Base-by-base conservation (phyloP, 805 yeast species). In the Saturnispora ahearnii region DNA sequence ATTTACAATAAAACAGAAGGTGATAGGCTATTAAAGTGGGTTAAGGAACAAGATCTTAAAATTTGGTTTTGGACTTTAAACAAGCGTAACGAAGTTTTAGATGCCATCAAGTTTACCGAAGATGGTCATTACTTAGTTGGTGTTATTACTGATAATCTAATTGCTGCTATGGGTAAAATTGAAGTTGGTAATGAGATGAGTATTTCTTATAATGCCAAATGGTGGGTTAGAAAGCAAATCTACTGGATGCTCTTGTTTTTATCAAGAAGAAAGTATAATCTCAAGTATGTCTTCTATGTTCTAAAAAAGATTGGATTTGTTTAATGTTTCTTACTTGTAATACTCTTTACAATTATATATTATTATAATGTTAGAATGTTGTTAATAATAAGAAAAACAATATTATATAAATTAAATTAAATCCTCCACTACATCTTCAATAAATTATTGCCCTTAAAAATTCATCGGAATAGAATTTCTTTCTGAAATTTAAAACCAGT, bases 41-140 rank as follows among this genome's bases (percentile, higher is more conserved):
- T 58, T 24, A 30, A 45, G 13, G 42, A 52, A 8, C 49, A 61
- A n/a, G 41, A 58, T 13, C 11, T 66, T 3, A 56, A 58, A 36
- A 51, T 68, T 13, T 68, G 69, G 67, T 55, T 67, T 45, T 68
- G 72, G 72, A 68, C 72, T 11, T 59, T 66, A 26, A 68, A 68
- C 52, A 45, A 55, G 24, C 49, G 53, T 9, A 41, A 53, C 15
- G 67, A 62, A 28, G 44, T 65, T 9, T 42, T 51, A 11, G 46
- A 51, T 13, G 59, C 60, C 4, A 28, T 55, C 1, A 41, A 57
- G 3, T 33, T 46, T 8, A 18, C 49, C 4, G 21, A 40, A 21
- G 55, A 51, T 34, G 46, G 53, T 1, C 24, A 41, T 12, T 45
- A 51, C 18, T 38, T 59, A 11, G 52, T 51, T 3, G 66, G 64